Conservation (phyloP, 805 yeast genomes). For the Pachysolen tannophilus region DNA sequence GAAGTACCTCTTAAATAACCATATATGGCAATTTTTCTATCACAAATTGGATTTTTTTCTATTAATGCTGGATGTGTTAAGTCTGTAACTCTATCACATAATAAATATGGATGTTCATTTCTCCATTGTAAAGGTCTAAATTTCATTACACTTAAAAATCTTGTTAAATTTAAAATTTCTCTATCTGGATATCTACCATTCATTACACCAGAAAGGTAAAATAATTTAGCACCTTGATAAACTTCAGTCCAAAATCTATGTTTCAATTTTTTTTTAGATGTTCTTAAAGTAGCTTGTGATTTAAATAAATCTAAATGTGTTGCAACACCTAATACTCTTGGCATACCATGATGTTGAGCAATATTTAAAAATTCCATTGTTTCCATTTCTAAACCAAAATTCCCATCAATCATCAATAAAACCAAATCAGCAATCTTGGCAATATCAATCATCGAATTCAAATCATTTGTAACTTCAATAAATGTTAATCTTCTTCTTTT, state of each 20-base stretch:
- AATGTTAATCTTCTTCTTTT: slow-evolving; percentile 89
- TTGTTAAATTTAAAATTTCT: slow-evolving; percentile 81
- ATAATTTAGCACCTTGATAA: slow-evolving; percentile 94
- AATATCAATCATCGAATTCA: slow-evolving; percentile 92
- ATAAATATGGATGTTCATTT: slow-evolving; percentile 91
- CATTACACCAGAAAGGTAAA: slow-evolving; percentile 88
- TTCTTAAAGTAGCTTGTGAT: slow-evolving; percentile 79
- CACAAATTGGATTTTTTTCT: slow-evolving; percentile 73
- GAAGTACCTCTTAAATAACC: slow-evolving; percentile 96
- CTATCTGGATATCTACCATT: slow-evolving; percentile 98
- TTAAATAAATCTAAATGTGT: slow-evolving; percentile 94
- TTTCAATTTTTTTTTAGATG: slow-evolving; percentile 85
- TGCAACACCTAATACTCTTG: slow-evolving; percentile 89
- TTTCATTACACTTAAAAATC: slow-evolving; percentile 95
- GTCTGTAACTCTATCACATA: slow-evolving; percentile 86
- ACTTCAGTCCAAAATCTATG: slow-evolving; percentile 99
- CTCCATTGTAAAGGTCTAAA: slow-evolving; percentile 99
- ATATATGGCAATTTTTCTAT: slow-evolving; percentile 83
- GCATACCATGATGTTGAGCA: slow-evolving; percentile 99
- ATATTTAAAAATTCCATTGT: slow-evolving; percentile 97
- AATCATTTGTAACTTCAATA: slow-evolving; percentile 85
- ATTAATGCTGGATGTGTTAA: slow-evolving; percentile 85
- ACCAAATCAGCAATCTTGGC: slow-evolving; percentile 95
- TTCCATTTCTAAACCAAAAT: slow-evolving; percentile 98
- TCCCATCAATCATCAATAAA: slow-evolving; percentile 85